phyloP scores from a whole-genome alignment of 2,329 filamentous ascomycete genomes.

The Cordyceps fumosorosea region DNA sequence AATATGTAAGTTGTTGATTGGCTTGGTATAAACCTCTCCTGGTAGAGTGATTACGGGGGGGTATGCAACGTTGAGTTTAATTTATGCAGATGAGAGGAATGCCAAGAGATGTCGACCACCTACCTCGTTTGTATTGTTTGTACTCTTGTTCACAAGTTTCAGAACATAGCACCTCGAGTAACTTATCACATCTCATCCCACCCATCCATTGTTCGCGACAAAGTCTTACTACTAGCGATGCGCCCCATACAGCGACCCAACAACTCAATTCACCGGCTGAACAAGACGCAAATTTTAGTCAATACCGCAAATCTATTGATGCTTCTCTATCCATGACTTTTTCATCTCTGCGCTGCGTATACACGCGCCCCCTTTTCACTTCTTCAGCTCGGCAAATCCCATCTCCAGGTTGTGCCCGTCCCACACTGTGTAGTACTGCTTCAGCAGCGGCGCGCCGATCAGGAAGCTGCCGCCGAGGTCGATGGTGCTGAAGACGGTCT shows the following conservation, averaged over 20 bases:
- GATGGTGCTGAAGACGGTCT: slow-evolving; percentile 23
- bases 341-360: background rate
- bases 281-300: too few species aligned
- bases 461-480: slow-evolving; percentile 23
- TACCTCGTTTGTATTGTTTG: too few species aligned
- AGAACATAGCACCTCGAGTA: too few species aligned
- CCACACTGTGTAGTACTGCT: slow-evolving; percentile 31
- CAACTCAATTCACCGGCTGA: too few species aligned
- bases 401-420: slow-evolving; percentile 22
- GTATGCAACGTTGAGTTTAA: slow-evolving; percentile 6
- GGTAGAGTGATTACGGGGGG: background rate
- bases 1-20: too few species aligned
- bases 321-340: background rate
- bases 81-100: background rate
- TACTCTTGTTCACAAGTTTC: background rate
- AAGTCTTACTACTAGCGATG: too few species aligned
- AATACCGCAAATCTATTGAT: background rate
- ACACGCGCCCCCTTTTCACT: background rate
- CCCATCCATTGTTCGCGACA: too few species aligned
- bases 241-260: too few species aligned
- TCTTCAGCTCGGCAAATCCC: slow-evolving; percentile 20
- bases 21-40: too few species aligned
- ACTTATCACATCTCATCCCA: too few species aligned
- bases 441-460: slow-evolving; percentile 26
- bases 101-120: too few species aligned